Evolutionary conservation across 2,329 filamentous ascomycete genomes (phyloP).

Genomic region (Botrytis sinoallii): DNA sequence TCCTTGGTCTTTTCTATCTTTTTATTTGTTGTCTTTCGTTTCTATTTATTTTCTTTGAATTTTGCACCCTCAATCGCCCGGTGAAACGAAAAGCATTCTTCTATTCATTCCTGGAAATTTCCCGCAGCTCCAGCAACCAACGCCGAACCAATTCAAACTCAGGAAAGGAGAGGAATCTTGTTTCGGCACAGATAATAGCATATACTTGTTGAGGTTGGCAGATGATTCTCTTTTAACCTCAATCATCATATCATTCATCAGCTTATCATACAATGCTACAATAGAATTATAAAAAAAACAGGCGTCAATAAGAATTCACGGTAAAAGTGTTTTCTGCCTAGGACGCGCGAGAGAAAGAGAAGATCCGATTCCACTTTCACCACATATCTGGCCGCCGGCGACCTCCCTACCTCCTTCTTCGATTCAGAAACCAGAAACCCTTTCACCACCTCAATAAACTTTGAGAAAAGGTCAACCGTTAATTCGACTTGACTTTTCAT

Average conservation of each 20-base stretch:
- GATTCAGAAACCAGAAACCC: constrained; percentile 28
- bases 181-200: constrained; percentile 11
- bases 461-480: constrained; percentile 38
- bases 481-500: constrained; percentile 37
- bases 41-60: neutral
- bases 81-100: constrained; percentile 18
- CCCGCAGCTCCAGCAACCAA: constrained; percentile 14
- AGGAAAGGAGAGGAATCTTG: neutral
- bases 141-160: neutral
- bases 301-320: constrained; percentile 26
- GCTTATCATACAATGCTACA: constrained; percentile 10
- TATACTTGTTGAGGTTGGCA: constrained; percentile 20
- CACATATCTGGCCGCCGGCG: constrained; percentile 52
- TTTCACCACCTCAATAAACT: constrained; percentile 33
- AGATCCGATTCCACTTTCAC: constrained; percentile 28
- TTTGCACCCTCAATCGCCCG: neutral
- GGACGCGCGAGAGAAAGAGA: constrained; percentile 22
- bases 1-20: constrained; percentile 9
- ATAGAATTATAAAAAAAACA: constrained; percentile 4
- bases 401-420: constrained; percentile 51
- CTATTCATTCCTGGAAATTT: constrained; percentile 18
- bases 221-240: neutral
- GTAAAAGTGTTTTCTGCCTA: constrained; percentile 35
- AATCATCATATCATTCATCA: neutral
- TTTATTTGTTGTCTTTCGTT: constrained; percentile 5